Evolutionary conservation across 1,139 yeast species (phyloP).

Genomic region (Saccharomyces hybrid): DNA sequence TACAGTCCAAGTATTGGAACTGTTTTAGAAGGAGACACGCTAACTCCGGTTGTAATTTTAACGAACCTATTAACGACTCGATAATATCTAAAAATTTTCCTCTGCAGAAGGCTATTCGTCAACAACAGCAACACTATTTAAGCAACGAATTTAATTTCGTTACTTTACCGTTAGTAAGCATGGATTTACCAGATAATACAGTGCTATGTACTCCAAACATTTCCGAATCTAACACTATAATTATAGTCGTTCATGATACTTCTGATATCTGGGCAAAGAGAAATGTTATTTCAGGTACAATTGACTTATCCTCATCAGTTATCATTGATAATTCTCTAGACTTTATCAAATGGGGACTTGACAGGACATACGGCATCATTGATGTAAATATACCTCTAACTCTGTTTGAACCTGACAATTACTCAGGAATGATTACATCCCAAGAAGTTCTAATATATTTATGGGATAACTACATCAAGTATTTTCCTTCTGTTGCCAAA

Average conservation of each 20-base stretch:
- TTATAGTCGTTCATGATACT: constrained; percentile 80
- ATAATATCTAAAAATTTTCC: constrained; percentile 35
- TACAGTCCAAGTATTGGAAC: constrained; percentile 85
- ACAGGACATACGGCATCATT: constrained; percentile 63
- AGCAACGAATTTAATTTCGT: constrained; percentile 53
- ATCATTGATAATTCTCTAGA: constrained; percentile 56
- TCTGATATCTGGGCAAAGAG: constrained; percentile 89
- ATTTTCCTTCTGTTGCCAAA: constrained; percentile 58
- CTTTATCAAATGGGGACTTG: constrained; percentile 51
- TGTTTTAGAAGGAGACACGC: constrained; percentile 64
- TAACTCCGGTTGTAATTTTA: constrained; percentile 30
- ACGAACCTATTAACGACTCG: constrained; percentile 20
- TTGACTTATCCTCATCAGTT: constrained; percentile 63
- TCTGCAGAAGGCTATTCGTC: constrained; percentile 64
- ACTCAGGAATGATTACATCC: constrained; percentile 57
- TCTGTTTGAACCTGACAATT: constrained; percentile 36
- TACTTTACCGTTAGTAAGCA: constrained; percentile 57
- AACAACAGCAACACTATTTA: constrained; percentile 56
- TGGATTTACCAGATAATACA: constrained; percentile 54
- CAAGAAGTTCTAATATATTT: constrained; percentile 72
- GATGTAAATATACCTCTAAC: constrained; percentile 70
- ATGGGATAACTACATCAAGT: constrained; percentile 87
- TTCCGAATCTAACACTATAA: constrained; percentile 52
- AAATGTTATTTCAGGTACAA: constrained; percentile 71
- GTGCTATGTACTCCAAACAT: constrained; percentile 72